These are phyloP conservation scores for Cocos nucifera DNA, from an alignment of 176 grass and related monocot genomes.

Conservation along the genomic window DNA sequence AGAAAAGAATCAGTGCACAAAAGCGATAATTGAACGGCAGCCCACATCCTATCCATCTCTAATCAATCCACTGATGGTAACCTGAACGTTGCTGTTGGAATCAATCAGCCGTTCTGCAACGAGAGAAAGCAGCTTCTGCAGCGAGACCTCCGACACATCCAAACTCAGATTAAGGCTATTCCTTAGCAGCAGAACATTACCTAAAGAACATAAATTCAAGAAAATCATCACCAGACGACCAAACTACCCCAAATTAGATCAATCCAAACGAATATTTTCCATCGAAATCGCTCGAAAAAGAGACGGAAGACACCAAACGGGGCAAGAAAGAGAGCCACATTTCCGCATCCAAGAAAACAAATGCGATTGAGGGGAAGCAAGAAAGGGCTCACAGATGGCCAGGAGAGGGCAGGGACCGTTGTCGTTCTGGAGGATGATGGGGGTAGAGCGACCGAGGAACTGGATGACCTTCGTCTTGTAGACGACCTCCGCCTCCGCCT, in stretches of 20 bases:
- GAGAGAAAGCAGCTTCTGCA: constrained; percentile 87
- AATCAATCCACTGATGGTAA: constrained; percentile 4
- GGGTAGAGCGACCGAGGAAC: constrained; percentile 75
- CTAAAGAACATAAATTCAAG: constrained; percentile 20
- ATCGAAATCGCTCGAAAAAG: too few species aligned
- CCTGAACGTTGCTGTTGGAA: constrained; percentile 65
- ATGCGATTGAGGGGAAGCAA: neutral
- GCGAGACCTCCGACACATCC: constrained; percentile 77
- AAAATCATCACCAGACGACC: neutral
- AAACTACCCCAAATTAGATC: neutral
- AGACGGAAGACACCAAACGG: neutral
- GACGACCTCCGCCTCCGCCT: constrained; percentile 45
- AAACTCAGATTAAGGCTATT: constrained; percentile 75
- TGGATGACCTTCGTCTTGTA: constrained; percentile 82
- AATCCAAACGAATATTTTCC: neutral
- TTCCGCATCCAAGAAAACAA: neutral
- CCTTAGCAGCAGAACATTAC: constrained; percentile 90
- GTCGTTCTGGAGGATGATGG: constrained; percentile 95
- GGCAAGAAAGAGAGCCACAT: neutral
- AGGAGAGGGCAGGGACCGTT: constrained; percentile 97
- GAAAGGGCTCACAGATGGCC: constrained; percentile 66
- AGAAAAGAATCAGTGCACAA: neutral
- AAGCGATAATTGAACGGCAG: too few species aligned
- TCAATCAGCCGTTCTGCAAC: constrained; percentile 91
- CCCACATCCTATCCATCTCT: too few species aligned